phyloP scores from a whole-genome alignment of 2,329 filamentous ascomycete species.

The Cladosporium sp. region DNA sequence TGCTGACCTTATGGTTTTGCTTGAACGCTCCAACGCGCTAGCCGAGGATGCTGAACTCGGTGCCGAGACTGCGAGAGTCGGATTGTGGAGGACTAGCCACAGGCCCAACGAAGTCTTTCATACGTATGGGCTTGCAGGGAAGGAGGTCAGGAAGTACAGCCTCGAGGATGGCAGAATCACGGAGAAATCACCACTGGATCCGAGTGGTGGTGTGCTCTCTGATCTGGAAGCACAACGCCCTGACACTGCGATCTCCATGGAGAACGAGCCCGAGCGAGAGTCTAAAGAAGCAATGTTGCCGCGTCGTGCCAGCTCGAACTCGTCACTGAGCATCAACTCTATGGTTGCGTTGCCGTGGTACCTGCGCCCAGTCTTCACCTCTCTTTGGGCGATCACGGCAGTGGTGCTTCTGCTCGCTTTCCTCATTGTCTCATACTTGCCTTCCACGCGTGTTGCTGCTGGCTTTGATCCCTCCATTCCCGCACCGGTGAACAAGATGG shows the following conservation, averaged over 20 bases:
- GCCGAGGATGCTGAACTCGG: conserved; percentile 65
- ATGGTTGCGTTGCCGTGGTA: conserved; percentile 61
- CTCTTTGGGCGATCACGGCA: conserved; percentile 60
- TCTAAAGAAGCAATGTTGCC: conserved; percentile 28
- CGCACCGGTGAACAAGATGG: conserved; percentile 40
- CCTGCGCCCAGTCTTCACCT: conserved; percentile 62
- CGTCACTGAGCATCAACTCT: conserved; percentile 5
- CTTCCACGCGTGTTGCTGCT: conserved; percentile 59
- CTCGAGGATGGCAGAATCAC: conserved; percentile 44
- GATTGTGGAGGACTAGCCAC: conserved; percentile 75
- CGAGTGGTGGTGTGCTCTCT: neutral
- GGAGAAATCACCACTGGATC: conserved; percentile 33
- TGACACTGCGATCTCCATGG: conserved; percentile 33
- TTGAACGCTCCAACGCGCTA: conserved; percentile 75
- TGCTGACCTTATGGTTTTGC: conserved; percentile 72
- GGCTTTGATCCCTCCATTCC: conserved; percentile 70
- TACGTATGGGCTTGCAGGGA: conserved; percentile 65
- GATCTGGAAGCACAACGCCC: conserved; percentile 31
- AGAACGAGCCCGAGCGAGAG: conserved; percentile 52
- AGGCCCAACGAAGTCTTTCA: conserved; percentile 68
- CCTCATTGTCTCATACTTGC: conserved; percentile 68
- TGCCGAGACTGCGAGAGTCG: conserved; percentile 58
- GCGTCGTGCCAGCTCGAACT: conserved; percentile 13
- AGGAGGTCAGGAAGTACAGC: conserved; percentile 48
- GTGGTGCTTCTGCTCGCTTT: conserved; percentile 64